Evolutionary conservation across 768 basidiomycete genomes (phyloP).

Genomic region (Amanita brunnescens): DNA sequence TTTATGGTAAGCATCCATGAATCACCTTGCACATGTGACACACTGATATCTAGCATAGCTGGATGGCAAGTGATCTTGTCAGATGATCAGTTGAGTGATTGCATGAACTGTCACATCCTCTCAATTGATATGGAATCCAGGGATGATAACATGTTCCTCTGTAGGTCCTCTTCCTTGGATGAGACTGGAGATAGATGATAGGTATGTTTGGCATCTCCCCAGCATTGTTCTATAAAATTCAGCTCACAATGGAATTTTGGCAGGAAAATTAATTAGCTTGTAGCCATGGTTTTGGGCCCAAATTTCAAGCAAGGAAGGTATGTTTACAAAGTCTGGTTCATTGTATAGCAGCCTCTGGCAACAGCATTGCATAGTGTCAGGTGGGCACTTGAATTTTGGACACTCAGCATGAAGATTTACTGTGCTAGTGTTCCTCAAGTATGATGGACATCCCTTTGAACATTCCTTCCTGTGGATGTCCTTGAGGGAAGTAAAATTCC

Average conservation of each 20-base stretch:
- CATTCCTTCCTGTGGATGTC: no score
- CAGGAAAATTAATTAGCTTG: conserved; percentile 8
- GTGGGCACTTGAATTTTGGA: neutral
- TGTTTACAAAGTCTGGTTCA: conserved; percentile 4
- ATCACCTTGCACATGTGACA: neutral
- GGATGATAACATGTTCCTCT: neutral
- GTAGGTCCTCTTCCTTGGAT: neutral
- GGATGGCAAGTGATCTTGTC: neutral
- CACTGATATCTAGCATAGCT: neutral
- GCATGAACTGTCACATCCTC: neutral
- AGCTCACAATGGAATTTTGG: conserved; percentile 10
- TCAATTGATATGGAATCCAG: neutral
- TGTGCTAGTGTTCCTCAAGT: no score
- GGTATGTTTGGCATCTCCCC: conserved; percentile 2
- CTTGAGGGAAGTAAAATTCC: no score
- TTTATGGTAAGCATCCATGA: conserved; percentile 2
- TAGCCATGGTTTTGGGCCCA: neutral
- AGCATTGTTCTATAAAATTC: conserved; percentile 7
- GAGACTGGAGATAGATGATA: neutral
- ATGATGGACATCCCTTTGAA: neutral
- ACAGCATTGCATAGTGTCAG: neutral
- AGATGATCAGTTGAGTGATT: neutral
- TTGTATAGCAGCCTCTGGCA: conserved; percentile 4
- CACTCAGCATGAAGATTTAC: conserved; percentile 4
- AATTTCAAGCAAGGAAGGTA: conserved; percentile 5